phyloP scores from a whole-genome alignment of 75 land plant genomes.

The Pseudotsuga menziesii region DNA sequence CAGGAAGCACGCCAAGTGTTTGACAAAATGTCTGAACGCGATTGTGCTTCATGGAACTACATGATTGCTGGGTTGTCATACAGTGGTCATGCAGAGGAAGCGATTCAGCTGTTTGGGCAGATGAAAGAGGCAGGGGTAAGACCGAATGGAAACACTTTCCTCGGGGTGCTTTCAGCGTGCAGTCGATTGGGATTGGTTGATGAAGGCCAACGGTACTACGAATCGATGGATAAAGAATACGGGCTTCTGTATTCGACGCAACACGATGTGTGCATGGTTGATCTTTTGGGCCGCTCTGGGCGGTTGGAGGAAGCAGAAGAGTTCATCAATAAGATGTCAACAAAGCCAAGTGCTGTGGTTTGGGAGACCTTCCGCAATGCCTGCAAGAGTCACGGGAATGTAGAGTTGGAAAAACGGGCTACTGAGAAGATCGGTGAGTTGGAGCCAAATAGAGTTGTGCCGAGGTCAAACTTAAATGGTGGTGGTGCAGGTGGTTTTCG shows the following conservation, averaged over 20 bases:
- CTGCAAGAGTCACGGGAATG: constrained; percentile 12
- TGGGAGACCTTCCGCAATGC: constrained; percentile 14
- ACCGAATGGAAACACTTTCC: constrained; percentile 11
- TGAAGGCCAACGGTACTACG: constrained; percentile 1
- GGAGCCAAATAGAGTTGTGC: neutral
- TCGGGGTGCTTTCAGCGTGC: constrained; percentile 7
- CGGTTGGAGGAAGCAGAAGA: constrained; percentile 12
- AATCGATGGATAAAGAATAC: constrained; percentile 9
- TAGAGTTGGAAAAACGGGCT: constrained; percentile 11
- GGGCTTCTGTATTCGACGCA: constrained; percentile 1
- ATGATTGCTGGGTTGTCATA: constrained; percentile 16
- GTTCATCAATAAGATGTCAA: constrained; percentile 2
- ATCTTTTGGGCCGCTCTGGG: constrained; percentile 8
- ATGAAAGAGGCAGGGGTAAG: constrained; percentile 12
- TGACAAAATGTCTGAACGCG: constrained; percentile 7
- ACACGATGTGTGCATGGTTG: constrained; percentile 12
- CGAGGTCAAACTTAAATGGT: neutral
- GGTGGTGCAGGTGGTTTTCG: neutral
- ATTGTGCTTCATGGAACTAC: constrained; percentile 12
- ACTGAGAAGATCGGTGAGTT: constrained; percentile 6
- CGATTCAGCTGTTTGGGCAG: constrained; percentile 3
- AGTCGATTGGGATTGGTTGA: constrained; percentile 12
- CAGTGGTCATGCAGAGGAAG: neutral
- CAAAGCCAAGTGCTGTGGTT: neutral
- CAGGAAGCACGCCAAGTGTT: constrained; percentile 16